Percentiles rank a stretch among this genome's conserved stretches.
phyloP scores from a whole-genome alignment of 1,139 yeast species.

The Nakaseomyces bracarensis region DNA sequence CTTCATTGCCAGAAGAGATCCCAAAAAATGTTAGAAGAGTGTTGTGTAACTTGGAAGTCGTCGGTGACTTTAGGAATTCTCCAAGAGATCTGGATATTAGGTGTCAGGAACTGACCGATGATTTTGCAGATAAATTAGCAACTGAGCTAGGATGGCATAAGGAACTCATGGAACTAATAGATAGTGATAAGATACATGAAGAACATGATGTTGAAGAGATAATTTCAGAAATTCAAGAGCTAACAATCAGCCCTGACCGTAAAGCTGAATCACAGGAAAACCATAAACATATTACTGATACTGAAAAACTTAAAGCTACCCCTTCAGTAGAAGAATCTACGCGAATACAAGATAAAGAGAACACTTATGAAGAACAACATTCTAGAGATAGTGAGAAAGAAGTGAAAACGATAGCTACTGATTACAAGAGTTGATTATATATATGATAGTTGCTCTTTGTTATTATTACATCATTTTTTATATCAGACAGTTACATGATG shows the following conservation, averaged over 20 bases:
- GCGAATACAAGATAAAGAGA: too few relatives aligned
- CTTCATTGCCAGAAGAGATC: constrained; percentile 65
- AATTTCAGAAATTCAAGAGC: not conserved
- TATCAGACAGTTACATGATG: too few relatives aligned
- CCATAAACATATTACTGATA: not conserved
- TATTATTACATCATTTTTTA: too few relatives aligned
- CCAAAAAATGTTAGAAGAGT: constrained; percentile 45
- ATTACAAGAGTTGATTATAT: too few relatives aligned
- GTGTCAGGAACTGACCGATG: constrained; percentile 56
- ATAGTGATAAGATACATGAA: constrained; percentile 1
- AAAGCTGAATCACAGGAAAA: not conserved
- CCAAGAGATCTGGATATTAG: constrained; percentile 53
- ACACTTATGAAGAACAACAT: too few relatives aligned
- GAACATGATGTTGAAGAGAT: constrained; percentile 3
- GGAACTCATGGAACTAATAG: constrained; percentile 37
- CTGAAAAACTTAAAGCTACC: too few relatives aligned
- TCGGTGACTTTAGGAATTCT: constrained; percentile 56
- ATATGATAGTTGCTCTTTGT: too few relatives aligned
- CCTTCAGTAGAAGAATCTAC: not conserved
- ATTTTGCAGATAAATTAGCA: constrained; percentile 46
- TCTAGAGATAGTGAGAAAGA: too few relatives aligned
- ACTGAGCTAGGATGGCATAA: constrained; percentile 55
- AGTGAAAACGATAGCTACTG: too few relatives aligned
- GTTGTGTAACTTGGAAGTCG: constrained; percentile 64
- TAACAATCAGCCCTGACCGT: not conserved